Base-by-base conservation (phyloP, 2,329 filamentous ascomycete genomes). In the Alternaria gaisen region DNA sequence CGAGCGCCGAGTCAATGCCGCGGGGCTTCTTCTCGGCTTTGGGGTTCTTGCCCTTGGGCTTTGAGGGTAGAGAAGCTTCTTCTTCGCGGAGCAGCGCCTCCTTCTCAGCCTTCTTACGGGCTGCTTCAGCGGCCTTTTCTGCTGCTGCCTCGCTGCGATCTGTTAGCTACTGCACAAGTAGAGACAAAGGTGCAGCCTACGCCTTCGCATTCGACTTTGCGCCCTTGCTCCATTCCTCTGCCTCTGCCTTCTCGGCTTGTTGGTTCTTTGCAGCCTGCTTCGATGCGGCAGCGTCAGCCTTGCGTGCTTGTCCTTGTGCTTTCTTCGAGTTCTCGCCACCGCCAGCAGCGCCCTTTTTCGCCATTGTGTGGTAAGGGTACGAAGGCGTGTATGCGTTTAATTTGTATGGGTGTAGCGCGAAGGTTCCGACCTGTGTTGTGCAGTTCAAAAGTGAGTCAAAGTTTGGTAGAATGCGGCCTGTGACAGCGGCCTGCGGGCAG, bases 61-160 rank as follows among this genome's bases (percentile, higher is more conserved):
- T 89, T 68, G 69, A 88, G 83, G 72, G 86, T 81, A 70, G 86
- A 81, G 58, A 86, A 64, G 86, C 90, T 76, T 97, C 94, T 80
- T 99, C 95, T 75, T 91, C 93, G 58, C 88, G 90, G 38, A 93
- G 82, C 24, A 94, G 83, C 11, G 94, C 92, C 2, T 96, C 94
- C 51, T 91, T 91, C 78, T 98, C 95, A 53, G 94, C 94, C 82
- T 97, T 98, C 82, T 97, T 97, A 58, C 90, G 88, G 3, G 91
- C 91, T 57, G 85, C 87, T 75, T 96, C 92, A 57, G 90, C 91
- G 70, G 91, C 93, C 81, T 94, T 97, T 51, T 89, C 89, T 51
- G 91, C 91, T 55, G 94, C 93, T 36, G 91, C 90, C 71, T 96
- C 93, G 77, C 94, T 97, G 70, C 66, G 52, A 14, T 20, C 11